A percentile compares a stretch with the other conserved stretches of the same genome.
These are phyloP conservation scores for Elsinoe fawcettii DNA, from an alignment of 2,329 filamentous ascomycete genomes.

Conservation along the genomic window DNA sequence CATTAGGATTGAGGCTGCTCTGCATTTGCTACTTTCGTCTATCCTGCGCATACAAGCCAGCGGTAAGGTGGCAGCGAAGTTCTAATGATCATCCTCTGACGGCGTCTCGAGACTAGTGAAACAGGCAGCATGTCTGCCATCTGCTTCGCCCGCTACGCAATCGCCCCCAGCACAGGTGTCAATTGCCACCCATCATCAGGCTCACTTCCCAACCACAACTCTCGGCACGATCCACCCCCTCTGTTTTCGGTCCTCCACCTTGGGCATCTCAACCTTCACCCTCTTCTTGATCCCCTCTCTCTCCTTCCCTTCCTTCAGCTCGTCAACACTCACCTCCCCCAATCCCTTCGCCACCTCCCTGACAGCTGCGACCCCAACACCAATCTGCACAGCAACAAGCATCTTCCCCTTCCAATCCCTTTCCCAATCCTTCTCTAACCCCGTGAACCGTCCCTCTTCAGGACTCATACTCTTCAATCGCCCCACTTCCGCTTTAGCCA, in stretches of 20 bases:
- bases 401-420: conserved; percentile 28
- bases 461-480: conserved; percentile 33
- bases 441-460: conserved; percentile 27
- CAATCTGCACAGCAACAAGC: conserved; percentile 27
- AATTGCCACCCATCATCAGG: background rate
- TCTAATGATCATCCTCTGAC: too few relatives aligned
- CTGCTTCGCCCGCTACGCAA: too few relatives aligned
- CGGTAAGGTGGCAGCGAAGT: too few relatives aligned
- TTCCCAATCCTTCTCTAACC: conserved; percentile 33
- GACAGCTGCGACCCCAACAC: conserved; percentile 24
- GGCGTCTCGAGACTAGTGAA: too few relatives aligned
- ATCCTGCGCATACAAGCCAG: background rate
- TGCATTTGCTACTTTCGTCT: background rate
- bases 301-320: conserved; percentile 19
- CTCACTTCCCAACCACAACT: conserved; percentile 21
- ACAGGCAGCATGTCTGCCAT: too few relatives aligned
- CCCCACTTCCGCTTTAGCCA: conserved; percentile 31
- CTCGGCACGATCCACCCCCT: conserved; percentile 42
- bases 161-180: too few relatives aligned
- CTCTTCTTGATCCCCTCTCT: conserved; percentile 12
- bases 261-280: conserved; percentile 29
- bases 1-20: background rate
- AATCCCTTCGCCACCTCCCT: conserved; percentile 20
- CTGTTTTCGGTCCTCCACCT: conserved; percentile 34
- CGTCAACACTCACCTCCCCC: conserved; percentile 11